Percentiles rank a stretch among this genome's conserved stretches.
phyloP scores from a whole-genome alignment of 2,329 filamentous ascomycete species.

The Coniochaeta sp. region DNA sequence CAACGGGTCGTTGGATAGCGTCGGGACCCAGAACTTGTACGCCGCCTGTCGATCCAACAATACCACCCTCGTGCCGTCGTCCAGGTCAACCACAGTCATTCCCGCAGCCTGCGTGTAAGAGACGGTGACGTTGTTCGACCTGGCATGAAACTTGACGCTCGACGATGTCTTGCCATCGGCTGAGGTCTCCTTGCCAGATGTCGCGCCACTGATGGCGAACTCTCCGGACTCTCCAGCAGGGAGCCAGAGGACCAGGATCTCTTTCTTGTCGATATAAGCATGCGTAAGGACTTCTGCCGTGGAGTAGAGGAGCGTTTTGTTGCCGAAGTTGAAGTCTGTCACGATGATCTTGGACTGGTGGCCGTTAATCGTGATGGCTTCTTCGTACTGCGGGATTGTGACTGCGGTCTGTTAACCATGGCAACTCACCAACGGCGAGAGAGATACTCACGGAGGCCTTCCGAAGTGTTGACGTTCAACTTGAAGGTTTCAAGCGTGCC shows the following conservation, averaged over 20 bases:
- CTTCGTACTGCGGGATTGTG: constrained; percentile 43
- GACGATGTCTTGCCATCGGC: constrained; percentile 27
- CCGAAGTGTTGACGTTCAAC: constrained; percentile 47
- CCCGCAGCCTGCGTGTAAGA: constrained; percentile 43
- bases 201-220: constrained; percentile 37
- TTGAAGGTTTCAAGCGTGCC: constrained; percentile 44
- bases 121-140: constrained; percentile 31
- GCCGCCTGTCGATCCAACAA: constrained; percentile 47
- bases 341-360: constrained; percentile 56
- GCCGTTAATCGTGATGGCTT: constrained; percentile 46
- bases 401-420: constrained; percentile 16
- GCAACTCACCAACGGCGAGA: background rate
- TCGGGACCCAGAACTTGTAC: constrained; percentile 50
- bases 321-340: constrained; percentile 50
- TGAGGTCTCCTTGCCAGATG: constrained; percentile 21
- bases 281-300: constrained; percentile 49
- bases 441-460: constrained; percentile 28
- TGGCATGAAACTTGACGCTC: constrained; percentile 32
- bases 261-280: constrained; percentile 36
- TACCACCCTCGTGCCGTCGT: constrained; percentile 40
- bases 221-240: constrained; percentile 47
- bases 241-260: constrained; percentile 45
- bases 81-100: constrained; percentile 36
- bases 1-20: constrained; percentile 38
- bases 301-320: constrained; percentile 43